A percentile compares a stretch with the other conserved stretches of the same genome.
phyloP scores from a whole-genome alignment of 2,329 filamentous ascomycete species.

The Penicillium thymicola region DNA sequence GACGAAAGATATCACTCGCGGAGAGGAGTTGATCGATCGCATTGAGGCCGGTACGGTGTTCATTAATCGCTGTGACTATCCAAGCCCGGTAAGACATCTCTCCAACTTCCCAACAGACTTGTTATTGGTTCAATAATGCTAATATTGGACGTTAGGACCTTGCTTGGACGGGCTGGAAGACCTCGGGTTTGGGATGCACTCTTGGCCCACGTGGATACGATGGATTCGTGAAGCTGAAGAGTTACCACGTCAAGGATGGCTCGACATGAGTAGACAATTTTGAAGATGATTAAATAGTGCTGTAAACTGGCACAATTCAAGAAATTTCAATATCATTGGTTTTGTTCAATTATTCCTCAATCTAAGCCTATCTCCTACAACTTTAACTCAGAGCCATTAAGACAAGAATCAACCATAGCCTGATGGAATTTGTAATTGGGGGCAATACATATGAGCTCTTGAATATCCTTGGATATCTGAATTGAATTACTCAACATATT shows the following conservation, averaged over 20 bases:
- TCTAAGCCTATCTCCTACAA: background rate
- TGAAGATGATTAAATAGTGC: background rate
- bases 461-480: background rate
- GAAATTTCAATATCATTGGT: background rate
- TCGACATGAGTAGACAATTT: background rate
- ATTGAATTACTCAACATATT: background rate
- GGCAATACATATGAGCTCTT: background rate
- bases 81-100: constrained; percentile 67
- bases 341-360: background rate
- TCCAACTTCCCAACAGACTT: background rate
- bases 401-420: background rate
- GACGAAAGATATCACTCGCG: constrained; percentile 77
- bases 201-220: constrained; percentile 84
- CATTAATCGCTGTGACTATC: constrained; percentile 87
- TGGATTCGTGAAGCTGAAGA: constrained; percentile 91
- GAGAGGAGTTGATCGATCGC: constrained; percentile 69
- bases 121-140: background rate
- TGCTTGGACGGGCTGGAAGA: constrained; percentile 92
- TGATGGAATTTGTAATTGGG: too few relatives aligned
- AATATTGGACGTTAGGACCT: constrained; percentile 59
- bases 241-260: constrained; percentile 68
- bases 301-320: background rate
- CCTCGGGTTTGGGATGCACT: constrained; percentile 83
- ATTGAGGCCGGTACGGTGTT: constrained; percentile 91
- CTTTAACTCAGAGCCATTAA: background rate